Base-by-base conservation (phyloP, 169 alveolate species). In the Babesia microti region DNA sequence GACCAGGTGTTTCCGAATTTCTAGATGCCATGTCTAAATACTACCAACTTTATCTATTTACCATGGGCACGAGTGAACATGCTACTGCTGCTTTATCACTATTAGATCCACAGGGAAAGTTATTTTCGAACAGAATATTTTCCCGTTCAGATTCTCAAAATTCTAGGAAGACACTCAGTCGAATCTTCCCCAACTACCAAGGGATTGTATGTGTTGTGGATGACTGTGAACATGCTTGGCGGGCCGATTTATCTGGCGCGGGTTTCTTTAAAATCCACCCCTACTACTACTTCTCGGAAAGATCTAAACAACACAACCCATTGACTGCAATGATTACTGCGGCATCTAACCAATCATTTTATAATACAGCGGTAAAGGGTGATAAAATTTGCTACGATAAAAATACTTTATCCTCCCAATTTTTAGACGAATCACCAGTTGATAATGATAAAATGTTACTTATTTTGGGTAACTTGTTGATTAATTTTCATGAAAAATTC, bases 1-100 rank as follows among this genome's bases (percentile, higher is more conserved):
- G 89, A 54, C 89, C 89, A n/a, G 89, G 89, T 4, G 88, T 81
- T 0, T 59, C 70, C 41, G 54, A 78, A 35, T 78, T 81, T 58
- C 41, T 81, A 30, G 53, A 53, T 41, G 34, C 45, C 9, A 41
- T 73, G 41, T 41, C 71, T 30, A 53, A 61, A 40, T 48, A 50
- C 27, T 81, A 49, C 41, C 83, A 74, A 43, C 37, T 81, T 45
- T 81, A 78, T 44, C 56, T 81, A 43, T 81, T 71, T 43, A 81
- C 89, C 7, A 79, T 73, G 89, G 89, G 89, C 3, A 81, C 89
- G 11, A 56, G 68, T 27, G 75, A 67, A 21, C 89, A 81, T 50
- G 89, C 89, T 9, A 53, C 56, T 32, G 66, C 83, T 5, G 70
- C 89, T 6, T 37, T 81, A 21, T 56, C 58, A 43, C 58, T 81